Evolutionary conservation across 805 yeast genomes (phyloP).

Genomic region (Lipomyces anomalus): DNA sequence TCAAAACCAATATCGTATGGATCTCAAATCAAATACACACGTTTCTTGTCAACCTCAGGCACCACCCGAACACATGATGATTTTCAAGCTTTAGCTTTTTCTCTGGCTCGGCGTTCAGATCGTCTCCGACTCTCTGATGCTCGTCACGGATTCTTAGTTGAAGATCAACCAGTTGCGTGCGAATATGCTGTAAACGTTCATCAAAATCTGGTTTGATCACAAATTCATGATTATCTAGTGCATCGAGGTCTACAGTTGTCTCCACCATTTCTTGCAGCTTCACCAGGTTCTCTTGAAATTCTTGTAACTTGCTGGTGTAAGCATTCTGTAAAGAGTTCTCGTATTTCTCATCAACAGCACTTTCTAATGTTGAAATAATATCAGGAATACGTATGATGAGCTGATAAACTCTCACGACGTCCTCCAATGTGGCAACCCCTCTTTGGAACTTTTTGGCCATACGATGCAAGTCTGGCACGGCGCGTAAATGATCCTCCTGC

Average conservation of each 20-base stretch:
- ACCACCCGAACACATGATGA: slow-evolving; percentile 88
- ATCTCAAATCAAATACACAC: slow-evolving; percentile 4
- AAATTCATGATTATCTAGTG: slow-evolving; percentile 75
- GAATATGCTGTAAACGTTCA: slow-evolving; percentile 59
- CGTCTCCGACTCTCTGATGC: slow-evolving; percentile 64
- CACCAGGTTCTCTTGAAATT: slow-evolving; percentile 46
- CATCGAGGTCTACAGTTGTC: slow-evolving; percentile 81
- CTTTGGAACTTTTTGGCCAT: slow-evolving; percentile 60
- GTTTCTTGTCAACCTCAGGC: slow-evolving; percentile 78
- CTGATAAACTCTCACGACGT: slow-evolving; percentile 84
- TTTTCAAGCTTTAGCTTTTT: slow-evolving; percentile 85
- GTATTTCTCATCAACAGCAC: slow-evolving; percentile 35
- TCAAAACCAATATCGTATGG: neutral
- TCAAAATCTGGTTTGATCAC: slow-evolving; percentile 87
- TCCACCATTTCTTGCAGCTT: slow-evolving; percentile 84
- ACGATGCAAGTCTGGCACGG: slow-evolving; percentile 79
- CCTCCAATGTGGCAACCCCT: slow-evolving; percentile 64
- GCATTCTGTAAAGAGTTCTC: slow-evolving; percentile 40
- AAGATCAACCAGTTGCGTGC: slow-evolving; percentile 50
- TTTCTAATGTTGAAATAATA: slow-evolving; percentile 47
- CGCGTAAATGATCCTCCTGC: slow-evolving; percentile 59
- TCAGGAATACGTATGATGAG: slow-evolving; percentile 67
- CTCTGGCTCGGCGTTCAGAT: slow-evolving; percentile 73
- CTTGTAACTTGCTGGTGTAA: slow-evolving; percentile 57
- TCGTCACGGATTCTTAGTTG: slow-evolving; percentile 51